Percentiles rank a stretch among this genome's conserved stretches.
These are phyloP conservation scores for Suillus fuscotomentosus DNA, from an alignment of 768 basidiomycete species.

Conservation along the genomic window DNA sequence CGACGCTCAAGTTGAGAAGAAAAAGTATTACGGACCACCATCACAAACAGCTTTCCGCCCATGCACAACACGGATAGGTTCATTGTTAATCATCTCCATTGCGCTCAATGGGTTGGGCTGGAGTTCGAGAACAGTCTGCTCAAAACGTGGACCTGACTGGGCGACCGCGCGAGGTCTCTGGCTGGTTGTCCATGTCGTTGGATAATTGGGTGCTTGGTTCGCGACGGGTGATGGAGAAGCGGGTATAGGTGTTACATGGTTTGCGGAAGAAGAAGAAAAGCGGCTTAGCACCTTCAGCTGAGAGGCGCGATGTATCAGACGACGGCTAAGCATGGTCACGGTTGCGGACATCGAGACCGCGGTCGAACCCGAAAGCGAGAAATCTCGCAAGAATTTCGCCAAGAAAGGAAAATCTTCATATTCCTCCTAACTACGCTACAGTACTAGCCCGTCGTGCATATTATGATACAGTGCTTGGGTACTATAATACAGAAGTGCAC, in stretches of 20 bases:
- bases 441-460: not conserved
- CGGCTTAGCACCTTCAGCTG: constrained; percentile 17
- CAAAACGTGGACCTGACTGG: constrained; percentile 76
- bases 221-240: constrained; percentile 32
- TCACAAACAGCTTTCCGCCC: constrained; percentile 90
- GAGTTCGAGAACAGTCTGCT: constrained; percentile 83
- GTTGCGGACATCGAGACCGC: constrained; percentile 9
- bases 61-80: constrained; percentile 80
- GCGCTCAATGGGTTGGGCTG: constrained; percentile 91
- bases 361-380: constrained; percentile 3
- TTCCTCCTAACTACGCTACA: not conserved
- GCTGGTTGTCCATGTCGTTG: constrained; percentile 80
- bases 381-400: constrained; percentile 1
- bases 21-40: constrained; percentile 66
- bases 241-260: constrained; percentile 11
- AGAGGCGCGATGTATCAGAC: constrained; percentile 18
- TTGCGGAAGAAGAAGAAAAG: constrained; percentile 20
- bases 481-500: not conserved
- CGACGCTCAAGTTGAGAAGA: constrained; percentile 2
- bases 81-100: constrained; percentile 84
- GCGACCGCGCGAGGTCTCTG: constrained; percentile 69
- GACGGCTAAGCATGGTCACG: constrained; percentile 33
- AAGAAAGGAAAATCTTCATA: constrained; percentile 15
- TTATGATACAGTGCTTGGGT: not conserved
- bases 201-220: constrained; percentile 81